phyloP scores from a whole-genome alignment of 2,329 filamentous ascomycete genomes.

The Apiospora arundinis region DNA sequence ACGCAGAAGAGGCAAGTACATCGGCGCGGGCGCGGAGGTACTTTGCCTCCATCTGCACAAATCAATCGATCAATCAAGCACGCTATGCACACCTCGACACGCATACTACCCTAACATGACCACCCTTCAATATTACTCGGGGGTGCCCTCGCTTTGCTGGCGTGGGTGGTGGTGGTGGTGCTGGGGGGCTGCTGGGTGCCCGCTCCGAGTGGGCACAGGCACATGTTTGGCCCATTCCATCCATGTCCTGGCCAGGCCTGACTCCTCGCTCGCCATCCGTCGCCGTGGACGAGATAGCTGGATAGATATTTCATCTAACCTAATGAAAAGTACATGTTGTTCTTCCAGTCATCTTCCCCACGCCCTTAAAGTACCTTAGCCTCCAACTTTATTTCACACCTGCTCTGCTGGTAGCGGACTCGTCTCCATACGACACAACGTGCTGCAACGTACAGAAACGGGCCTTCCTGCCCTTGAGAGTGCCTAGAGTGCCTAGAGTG shows the following conservation, averaged over 20 bases:
- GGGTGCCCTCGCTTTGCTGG: slow-evolving; percentile 8
- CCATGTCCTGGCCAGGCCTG: slow-evolving; percentile 26
- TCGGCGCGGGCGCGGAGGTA: slow-evolving; percentile 5
- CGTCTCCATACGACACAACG: neutral
- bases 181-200: neutral
- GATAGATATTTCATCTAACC: too few species aligned
- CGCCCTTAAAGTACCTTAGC: slow-evolving; percentile 16
- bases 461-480: neutral
- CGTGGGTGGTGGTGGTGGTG: neutral
- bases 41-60: neutral
- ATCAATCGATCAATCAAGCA: neutral
- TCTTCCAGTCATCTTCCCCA: slow-evolving; percentile 11
- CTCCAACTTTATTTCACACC: slow-evolving; percentile 16
- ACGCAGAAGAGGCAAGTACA: neutral
- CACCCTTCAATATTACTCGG: slow-evolving; percentile 5
- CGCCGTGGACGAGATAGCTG: too few species aligned
- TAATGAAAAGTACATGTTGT: slow-evolving; percentile 7
- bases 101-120: neutral
- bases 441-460: slow-evolving; percentile 16
- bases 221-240: slow-evolving; percentile 9
- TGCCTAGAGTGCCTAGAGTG: neutral
- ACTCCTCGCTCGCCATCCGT: slow-evolving; percentile 14
- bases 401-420: slow-evolving; percentile 10
- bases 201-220: neutral
- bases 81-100: slow-evolving; percentile 1